Base-by-base conservation (phyloP, 495 filamentous ascomycete species). In the Neurospora terricola region DNA sequence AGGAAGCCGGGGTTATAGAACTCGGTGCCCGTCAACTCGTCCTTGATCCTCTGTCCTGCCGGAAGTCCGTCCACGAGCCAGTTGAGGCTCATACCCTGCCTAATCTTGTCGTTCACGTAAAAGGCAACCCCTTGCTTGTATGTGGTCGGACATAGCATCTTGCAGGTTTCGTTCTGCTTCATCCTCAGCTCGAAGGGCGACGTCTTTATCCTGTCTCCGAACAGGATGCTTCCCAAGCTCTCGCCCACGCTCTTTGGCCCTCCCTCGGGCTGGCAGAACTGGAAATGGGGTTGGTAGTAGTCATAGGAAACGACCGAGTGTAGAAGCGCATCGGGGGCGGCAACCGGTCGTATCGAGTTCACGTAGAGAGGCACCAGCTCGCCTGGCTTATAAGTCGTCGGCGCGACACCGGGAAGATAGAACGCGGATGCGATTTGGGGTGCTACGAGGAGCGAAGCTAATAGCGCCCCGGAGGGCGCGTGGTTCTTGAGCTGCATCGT, bases 1-100 rank as follows among this genome's bases (percentile, higher is more conserved):
- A 91, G 86, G 81, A 99, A 99, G 5, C 96, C 94, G 21, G 94
- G 92, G 76, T 88, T 93, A 80, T 96, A 96, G 78, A 94, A 96
- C 48, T 90, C 85, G 14, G 88, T 88, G 34, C 89, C 84, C 27
- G 93, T 94, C 48, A 89, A 84, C n/a, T 87, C 82, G 78, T 97
- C 96, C 27, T 84, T 80, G 73, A 91, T 90, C 75, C 90, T 82
- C 77, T 96, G 92, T 34, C 93, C 96, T 6, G 93, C 96, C 3
- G 96, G 96, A 54, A 99, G 84, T 11, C 96, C 96, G 81, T 99
- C 96, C 9, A 98, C 89, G 70, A 98, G 82, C 94, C 94, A 98
- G 83, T 99, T 97, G 79, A 98, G 85, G 77, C 94, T 92, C 81
- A 94, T 96, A 36, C 90, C 91, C 77, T 94, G 88, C 77, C 82